Evolutionary conservation across 1,284 basidiomycete species (phyloP).

Genomic region (Cryptococcus sp.): DNA sequence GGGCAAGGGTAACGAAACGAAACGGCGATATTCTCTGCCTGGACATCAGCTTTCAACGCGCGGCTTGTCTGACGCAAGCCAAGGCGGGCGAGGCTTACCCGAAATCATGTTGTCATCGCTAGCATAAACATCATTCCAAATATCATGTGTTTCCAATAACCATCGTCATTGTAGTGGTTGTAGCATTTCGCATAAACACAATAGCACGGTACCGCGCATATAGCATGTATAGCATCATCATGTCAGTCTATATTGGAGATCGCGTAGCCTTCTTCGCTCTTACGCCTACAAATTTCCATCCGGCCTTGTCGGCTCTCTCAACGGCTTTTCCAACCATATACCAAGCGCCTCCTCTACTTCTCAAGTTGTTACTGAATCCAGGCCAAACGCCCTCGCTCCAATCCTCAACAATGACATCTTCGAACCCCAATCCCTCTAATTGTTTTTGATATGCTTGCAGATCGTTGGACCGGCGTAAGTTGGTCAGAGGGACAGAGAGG

Average conservation of each 20-base stretch:
- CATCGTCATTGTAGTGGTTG: no score
- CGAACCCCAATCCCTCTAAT: conserved; percentile 61
- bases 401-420: conserved; percentile 62
- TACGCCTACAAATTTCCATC: conserved; percentile 63
- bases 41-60: no score
- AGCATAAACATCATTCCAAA: neutral
- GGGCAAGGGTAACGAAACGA: no score
- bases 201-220: no score
- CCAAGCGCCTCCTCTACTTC: conserved; percentile 54
- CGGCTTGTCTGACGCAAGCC: no score
- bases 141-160: neutral
- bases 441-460: conserved; percentile 56
- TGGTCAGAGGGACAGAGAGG: conserved; percentile 58
- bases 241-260: neutral
- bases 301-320: conserved; percentile 51
- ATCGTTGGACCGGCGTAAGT: conserved; percentile 53
- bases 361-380: conserved; percentile 60
- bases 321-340: conserved; percentile 57
- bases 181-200: no score
- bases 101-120: neutral
- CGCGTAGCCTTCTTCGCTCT: conserved; percentile 46
- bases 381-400: conserved; percentile 65
- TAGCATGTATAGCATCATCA: neutral
- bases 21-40: no score
- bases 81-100: neutral